Evolutionary conservation across 116 monocot genomes (phyloP).

Genomic region (Papilionanthe hybrid): DNA sequence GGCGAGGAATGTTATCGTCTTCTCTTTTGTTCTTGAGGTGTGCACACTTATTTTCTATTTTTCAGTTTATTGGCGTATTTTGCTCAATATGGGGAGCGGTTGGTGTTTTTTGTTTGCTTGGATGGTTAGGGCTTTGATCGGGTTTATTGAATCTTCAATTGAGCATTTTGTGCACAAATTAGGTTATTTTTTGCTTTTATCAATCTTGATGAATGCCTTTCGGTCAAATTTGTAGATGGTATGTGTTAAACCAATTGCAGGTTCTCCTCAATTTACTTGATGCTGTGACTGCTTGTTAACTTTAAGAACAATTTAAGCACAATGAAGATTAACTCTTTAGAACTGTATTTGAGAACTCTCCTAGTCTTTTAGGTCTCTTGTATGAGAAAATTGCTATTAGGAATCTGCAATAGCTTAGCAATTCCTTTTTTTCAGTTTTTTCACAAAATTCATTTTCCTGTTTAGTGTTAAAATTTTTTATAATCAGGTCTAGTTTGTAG

Average conservation of each 20-base stretch:
- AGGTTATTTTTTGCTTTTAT: background rate
- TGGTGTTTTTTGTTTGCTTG: background rate
- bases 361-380: background rate
- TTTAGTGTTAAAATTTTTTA: background rate
- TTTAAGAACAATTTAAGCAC: background rate
- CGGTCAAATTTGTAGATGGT: background rate
- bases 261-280: too few species aligned
- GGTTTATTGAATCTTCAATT: background rate
- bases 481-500: background rate
- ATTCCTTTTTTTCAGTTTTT: background rate
- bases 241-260: background rate
- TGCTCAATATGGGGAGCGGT: background rate
- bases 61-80: background rate
- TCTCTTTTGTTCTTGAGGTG: constrained; percentile 45
- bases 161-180: background rate
- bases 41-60: background rate
- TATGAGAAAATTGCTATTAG: background rate
- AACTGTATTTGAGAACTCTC: background rate
- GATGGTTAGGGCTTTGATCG: background rate
- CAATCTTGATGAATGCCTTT: background rate
- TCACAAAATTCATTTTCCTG: background rate
- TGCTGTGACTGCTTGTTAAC: background rate
- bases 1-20: constrained; percentile 28
- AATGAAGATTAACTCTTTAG: background rate
- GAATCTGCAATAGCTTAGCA: background rate